Percentiles rank a stretch among this genome's conserved stretches.
phyloP scores from a whole-genome alignment of 2,329 filamentous ascomycete genomes.

The Colletotrichum sp. region DNA sequence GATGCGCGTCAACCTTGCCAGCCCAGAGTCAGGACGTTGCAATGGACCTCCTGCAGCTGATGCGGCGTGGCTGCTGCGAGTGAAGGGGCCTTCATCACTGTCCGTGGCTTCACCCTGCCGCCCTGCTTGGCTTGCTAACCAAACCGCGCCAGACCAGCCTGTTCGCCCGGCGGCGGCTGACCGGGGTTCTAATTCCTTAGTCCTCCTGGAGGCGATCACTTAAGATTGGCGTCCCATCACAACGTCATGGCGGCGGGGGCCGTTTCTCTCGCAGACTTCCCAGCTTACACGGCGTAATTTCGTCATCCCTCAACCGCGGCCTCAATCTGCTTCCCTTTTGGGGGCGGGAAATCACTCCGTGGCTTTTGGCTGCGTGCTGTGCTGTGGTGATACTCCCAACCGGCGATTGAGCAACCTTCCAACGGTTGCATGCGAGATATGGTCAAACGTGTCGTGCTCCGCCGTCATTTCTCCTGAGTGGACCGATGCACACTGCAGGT shows the following conservation, averaged over 20 bases:
- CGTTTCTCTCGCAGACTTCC: background rate
- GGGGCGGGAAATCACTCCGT: background rate
- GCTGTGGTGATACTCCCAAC: background rate
- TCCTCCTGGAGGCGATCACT: slow-evolving; percentile 1
- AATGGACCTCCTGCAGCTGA: background rate
- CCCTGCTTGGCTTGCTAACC: background rate
- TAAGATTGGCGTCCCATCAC: slow-evolving; percentile 19
- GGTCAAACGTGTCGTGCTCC: background rate
- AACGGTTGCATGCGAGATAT: slow-evolving; percentile 12
- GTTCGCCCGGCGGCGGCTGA: background rate
- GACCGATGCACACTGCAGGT: background rate
- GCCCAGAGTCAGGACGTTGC: slow-evolving; percentile 8
- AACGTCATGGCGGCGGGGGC: slow-evolving; percentile 13
- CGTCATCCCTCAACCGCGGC: background rate
- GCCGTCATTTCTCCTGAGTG: background rate
- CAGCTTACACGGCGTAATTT: background rate
- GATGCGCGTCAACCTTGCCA: background rate
- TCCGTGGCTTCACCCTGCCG: background rate
- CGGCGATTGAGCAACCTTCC: slow-evolving; percentile 6
- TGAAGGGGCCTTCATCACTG: background rate
- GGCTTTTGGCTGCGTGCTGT: background rate
- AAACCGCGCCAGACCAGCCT: background rate
- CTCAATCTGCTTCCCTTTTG: background rate
- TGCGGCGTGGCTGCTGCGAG: background rate
- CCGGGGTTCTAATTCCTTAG: slow-evolving; percentile 1